Conservation (phyloP, 2,329 filamentous ascomycete genomes). For the Herpotrichia juniperi region DNA sequence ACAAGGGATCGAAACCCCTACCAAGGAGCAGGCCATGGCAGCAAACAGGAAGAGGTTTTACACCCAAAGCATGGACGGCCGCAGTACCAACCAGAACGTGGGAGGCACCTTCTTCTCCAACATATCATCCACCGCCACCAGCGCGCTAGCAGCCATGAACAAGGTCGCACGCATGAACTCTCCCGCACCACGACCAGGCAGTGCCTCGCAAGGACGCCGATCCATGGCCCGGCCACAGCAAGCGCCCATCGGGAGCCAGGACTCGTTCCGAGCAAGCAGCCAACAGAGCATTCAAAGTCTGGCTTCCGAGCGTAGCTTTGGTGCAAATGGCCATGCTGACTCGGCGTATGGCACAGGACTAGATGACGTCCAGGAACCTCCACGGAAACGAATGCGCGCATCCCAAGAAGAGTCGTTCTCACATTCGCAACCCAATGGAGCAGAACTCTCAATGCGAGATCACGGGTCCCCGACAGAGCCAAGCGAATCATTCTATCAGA, state of each 20-base stretch:
- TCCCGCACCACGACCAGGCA: slow-evolving; percentile 69
- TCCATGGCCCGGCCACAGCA: slow-evolving; percentile 76
- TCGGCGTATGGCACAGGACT: slow-evolving; percentile 68
- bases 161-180: slow-evolving; percentile 90
- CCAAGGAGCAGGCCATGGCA: slow-evolving; percentile 98
- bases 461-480: slow-evolving; percentile 73
- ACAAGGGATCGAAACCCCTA: slow-evolving; percentile 87
- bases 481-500: slow-evolving; percentile 73
- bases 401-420: slow-evolving; percentile 47
- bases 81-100: slow-evolving; percentile 65
- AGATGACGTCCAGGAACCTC: slow-evolving; percentile 71
- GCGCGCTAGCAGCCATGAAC: slow-evolving; percentile 93
- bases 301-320: slow-evolving; percentile 75
- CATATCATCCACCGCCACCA: slow-evolving; percentile 90
- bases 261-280: slow-evolving; percentile 72
- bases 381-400: slow-evolving; percentile 74
- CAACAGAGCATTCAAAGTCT: slow-evolving; percentile 78
- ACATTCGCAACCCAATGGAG: slow-evolving; percentile 51
- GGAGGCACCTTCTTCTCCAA: slow-evolving; percentile 96
- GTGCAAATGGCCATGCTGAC: slow-evolving; percentile 62
- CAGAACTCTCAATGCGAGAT: slow-evolving; percentile 65
- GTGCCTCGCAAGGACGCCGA: slow-evolving; percentile 68
- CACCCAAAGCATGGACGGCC: slow-evolving; percentile 72
- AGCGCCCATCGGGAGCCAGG: slow-evolving; percentile 67
- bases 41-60: slow-evolving; percentile 89